phyloP scores from a whole-genome alignment of 495 filamentous ascomycete genomes.

The Achaetomiella virescens region DNA sequence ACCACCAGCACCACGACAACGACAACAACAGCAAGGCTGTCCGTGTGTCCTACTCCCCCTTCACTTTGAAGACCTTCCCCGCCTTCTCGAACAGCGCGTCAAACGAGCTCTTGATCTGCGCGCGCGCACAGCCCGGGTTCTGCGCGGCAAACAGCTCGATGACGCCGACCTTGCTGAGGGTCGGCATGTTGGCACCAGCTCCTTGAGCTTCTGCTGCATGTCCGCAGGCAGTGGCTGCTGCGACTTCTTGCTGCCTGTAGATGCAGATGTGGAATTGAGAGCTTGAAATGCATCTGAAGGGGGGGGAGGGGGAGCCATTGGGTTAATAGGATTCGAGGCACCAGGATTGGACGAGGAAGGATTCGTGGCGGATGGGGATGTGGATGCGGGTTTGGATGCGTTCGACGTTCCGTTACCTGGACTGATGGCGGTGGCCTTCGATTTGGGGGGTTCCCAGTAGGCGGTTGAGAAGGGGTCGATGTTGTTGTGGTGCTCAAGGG shows the following conservation, averaged over 20 bases:
- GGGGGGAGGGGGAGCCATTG: constrained; percentile 9
- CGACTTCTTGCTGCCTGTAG: constrained; percentile 18
- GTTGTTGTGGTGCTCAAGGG: constrained; percentile 35
- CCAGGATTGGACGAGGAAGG: neutral
- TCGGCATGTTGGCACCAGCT: constrained; percentile 20
- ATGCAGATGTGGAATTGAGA: neutral
- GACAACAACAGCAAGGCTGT: neutral
- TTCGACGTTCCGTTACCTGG: constrained; percentile 16
- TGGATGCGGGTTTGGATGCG: neutral
- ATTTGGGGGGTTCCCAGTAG: constrained; percentile 62
- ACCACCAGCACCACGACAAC: neutral
- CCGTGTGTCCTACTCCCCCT: constrained; percentile 7
- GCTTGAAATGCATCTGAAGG: constrained; percentile 25
- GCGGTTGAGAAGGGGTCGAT: constrained; percentile 81
- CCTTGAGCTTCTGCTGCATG: constrained; percentile 23
- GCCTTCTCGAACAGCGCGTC: constrained; percentile 19
- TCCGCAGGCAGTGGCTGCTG: constrained; percentile 15
- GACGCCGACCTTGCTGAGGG: constrained; percentile 25
- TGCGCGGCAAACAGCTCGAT: constrained; percentile 25
- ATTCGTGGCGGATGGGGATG: neutral
- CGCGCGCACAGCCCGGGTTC: constrained; percentile 10
- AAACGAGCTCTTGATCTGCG: constrained; percentile 26
- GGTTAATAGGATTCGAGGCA: neutral
- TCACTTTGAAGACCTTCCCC: constrained; percentile 22
- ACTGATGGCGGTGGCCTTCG: constrained; percentile 17